A percentile compares a stretch with the other conserved stretches of the same genome.
These are phyloP conservation scores for Globisporangium abappressorium DNA, from an alignment of 352 stramenopile species.

Conservation along the genomic window DNA sequence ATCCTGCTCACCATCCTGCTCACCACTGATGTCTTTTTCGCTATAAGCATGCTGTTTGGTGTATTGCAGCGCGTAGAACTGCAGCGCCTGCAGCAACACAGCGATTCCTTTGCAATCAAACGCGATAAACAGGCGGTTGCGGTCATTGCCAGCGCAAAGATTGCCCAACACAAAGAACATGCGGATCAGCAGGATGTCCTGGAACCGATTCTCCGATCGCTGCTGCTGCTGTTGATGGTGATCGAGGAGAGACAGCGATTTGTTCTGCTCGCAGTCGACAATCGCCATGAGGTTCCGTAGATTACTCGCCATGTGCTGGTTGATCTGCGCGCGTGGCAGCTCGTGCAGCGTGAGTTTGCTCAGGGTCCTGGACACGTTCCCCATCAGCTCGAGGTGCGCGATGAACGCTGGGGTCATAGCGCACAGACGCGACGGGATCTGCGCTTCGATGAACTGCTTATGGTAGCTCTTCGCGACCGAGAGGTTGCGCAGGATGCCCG, in stretches of 20 bases:
- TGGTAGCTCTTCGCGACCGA: conserved; percentile 51
- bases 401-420: conserved; percentile 39
- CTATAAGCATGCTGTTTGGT: neutral
- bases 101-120: conserved; percentile 28
- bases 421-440: conserved; percentile 49
- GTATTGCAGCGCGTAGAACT: conserved; percentile 48
- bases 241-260: conserved; percentile 30
- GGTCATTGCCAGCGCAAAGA: conserved; percentile 82
- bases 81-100: conserved; percentile 39
- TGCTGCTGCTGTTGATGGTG: conserved; percentile 42
- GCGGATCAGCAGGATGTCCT: conserved; percentile 66
- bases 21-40: neutral
- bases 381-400: conserved; percentile 64
- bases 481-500: conserved; percentile 64
- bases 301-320: conserved; percentile 32
- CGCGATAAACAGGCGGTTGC: conserved; percentile 53
- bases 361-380: conserved; percentile 75
- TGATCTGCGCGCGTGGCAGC: conserved; percentile 62
- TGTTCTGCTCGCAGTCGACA: conserved; percentile 37
- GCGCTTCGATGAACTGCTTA: conserved; percentile 69
- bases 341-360: conserved; percentile 84
- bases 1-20: conserved; percentile 3
- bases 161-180: conserved; percentile 85
- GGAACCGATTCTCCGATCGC: conserved; percentile 29
- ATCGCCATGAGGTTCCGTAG: conserved; percentile 48